Evolutionary conservation across 163 green algal species (phyloP).

Genomic region (Chlorella variabilis): DNA sequence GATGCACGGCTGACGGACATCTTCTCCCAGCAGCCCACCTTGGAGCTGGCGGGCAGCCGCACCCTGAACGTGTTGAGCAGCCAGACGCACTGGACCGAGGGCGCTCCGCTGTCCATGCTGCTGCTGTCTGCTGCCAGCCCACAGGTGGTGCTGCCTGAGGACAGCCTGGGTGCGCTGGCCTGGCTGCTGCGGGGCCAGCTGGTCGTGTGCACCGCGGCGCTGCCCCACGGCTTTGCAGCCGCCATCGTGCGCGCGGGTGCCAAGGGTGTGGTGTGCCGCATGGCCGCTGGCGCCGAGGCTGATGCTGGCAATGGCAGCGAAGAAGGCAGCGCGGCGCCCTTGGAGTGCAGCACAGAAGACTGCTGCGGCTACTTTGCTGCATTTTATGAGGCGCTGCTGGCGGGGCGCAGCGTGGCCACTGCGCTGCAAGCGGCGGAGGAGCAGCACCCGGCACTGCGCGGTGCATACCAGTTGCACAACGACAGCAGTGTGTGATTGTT

Average conservation of each 20-base stretch:
- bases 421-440: conserved; percentile 17
- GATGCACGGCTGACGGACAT: conserved; percentile 4
- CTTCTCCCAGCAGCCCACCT: background rate
- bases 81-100: conserved; percentile 37
- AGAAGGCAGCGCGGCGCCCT: background rate
- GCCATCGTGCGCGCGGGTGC: conserved; percentile 15
- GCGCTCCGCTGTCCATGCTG: conserved; percentile 34
- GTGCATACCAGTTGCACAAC: background rate
- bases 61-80: conserved; percentile 30
- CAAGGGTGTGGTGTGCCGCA: conserved; percentile 1
- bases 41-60: conserved; percentile 5
- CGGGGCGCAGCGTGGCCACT: background rate
- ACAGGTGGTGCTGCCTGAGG: background rate
- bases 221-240: background rate
- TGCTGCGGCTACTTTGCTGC: conserved; percentile 8
- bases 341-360: background rate
- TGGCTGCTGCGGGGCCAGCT: conserved; percentile 12
- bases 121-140: conserved; percentile 29
- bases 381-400: conserved; percentile 23
- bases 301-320: background rate
- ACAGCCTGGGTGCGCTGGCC: conserved; percentile 8
- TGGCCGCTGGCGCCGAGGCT: too few species aligned
- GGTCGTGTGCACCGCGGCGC: conserved; percentile 24
- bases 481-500: background rate
- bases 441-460: background rate